Conservation (phyloP, 768 basidiomycete species). For the Hydnum rufescens region DNA sequence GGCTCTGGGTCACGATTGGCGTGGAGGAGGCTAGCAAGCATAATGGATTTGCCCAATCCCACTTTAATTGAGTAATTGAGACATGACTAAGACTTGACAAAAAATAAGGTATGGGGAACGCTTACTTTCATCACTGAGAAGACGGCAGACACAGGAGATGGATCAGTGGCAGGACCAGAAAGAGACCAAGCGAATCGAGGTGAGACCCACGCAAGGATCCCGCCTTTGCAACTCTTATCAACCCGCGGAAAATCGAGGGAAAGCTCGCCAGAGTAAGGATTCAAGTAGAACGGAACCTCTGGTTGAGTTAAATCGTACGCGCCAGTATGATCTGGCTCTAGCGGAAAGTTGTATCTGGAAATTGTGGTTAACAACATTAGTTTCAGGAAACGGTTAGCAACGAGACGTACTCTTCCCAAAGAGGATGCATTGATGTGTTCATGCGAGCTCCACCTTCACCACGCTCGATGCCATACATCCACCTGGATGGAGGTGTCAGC, state of each 20-base stretch:
- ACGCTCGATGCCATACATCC: constrained; percentile 80
- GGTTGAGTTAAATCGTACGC: constrained; percentile 66
- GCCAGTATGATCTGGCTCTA: constrained; percentile 30
- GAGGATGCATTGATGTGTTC: constrained; percentile 57
- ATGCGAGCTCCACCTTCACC: constrained; percentile 42
- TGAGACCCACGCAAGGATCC: constrained; percentile 68
- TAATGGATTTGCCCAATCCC: constrained; percentile 95
- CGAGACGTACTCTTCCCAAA: constrained; percentile 71
- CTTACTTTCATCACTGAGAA: too few relatives aligned
- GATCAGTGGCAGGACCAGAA: neutral
- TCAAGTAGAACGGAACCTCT: constrained; percentile 70
- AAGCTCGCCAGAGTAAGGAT: constrained; percentile 78
- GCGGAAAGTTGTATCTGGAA: constrained; percentile 52
- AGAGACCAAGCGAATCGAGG: too few relatives aligned
- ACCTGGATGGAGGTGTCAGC: constrained; percentile 25
- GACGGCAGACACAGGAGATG: too few relatives aligned
- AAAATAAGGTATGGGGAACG: too few relatives aligned
- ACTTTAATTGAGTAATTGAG: constrained; percentile 25
- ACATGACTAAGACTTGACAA: neutral
- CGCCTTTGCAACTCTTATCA: constrained; percentile 57
- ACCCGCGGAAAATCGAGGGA: constrained; percentile 69
- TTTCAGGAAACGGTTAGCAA: neutral
- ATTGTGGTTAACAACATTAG: constrained; percentile 1
- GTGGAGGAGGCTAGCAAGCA: constrained; percentile 80
- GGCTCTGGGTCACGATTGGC: constrained; percentile 37